phyloP scores from a whole-genome alignment of 176 grass and related monocot genomes.

The Typha latifolia region DNA sequence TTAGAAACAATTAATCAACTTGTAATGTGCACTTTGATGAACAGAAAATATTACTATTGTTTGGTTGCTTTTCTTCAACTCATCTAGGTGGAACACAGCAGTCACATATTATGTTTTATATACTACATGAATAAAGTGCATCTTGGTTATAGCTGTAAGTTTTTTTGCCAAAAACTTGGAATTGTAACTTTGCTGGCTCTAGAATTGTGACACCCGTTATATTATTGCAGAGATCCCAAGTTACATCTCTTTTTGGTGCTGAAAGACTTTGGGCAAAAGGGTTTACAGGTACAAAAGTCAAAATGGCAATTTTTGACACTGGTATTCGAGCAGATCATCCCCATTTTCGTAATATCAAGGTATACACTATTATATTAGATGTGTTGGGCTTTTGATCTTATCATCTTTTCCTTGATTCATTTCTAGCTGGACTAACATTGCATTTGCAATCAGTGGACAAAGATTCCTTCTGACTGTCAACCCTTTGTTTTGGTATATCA shows the following conservation, averaged over 20 bases:
- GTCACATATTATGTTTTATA: no score
- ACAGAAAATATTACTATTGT: not conserved
- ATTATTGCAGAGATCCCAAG: conserved; percentile 65
- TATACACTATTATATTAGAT: conserved; percentile 18
- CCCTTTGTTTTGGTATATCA: no score
- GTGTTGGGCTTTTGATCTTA: no score
- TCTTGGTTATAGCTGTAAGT: not conserved
- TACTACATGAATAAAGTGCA: not conserved
- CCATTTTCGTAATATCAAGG: conserved; percentile 98
- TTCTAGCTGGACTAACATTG: no score
- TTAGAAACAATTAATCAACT: not conserved
- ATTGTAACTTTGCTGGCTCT: conserved; percentile 7
- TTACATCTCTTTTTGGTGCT: conserved; percentile 88
- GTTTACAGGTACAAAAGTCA: conserved; percentile 79
- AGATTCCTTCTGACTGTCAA: no score
- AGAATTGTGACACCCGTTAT: conserved; percentile 15
- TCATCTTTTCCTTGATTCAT: no score
- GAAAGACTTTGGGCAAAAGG: conserved; percentile 76
- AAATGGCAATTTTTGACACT: conserved; percentile 99
- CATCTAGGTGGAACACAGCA: not conserved
- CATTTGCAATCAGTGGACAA: no score
- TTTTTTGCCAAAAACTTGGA: not conserved
- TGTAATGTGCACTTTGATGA: not conserved
- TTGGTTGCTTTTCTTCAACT: not conserved
- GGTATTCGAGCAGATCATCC: conserved; percentile 89